Base-by-base conservation (phyloP, 2,329 filamentous ascomycete species). In the Lasiodiplodia sp. region DNA sequence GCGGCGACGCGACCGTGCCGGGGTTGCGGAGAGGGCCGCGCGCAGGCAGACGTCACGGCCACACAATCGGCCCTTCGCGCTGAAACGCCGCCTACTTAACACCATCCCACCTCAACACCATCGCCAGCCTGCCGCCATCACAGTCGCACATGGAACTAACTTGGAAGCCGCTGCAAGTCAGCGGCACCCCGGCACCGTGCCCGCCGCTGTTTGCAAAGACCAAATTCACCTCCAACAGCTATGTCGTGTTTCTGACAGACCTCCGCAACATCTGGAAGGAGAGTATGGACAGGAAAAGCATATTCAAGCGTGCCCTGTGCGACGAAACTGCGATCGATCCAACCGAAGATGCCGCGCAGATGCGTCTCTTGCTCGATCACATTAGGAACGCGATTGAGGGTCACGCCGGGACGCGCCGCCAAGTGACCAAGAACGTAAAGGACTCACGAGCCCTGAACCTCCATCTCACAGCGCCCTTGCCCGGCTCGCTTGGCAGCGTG, bases 191-290 rank as follows among this genome's bases (percentile, higher is more conserved):
- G 16, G 2, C n/a, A 49, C 12, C 40, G 21, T 51, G 89, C 6
- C 91, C 91, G 12, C 82, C 85, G 47, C 83, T 94, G 8, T 82
- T 94, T 40, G 83, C 91, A 53, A 91, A 91, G 70, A 82, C 86
- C 23, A 75, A 78, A 34, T 88, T 91, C 73, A 81, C 81, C 5
- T 64, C 81, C 18, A 79, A 84, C 57, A 85, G 87, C 12, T 94
- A 94, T 80, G 84, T 81, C 2, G 77, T 94, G 34, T 84, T 87
- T 69, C 76, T 95, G 49, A 93, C 91, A 2, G 92, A 95, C 75
- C 83, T 94, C 69, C 89, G 86, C 75, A 86, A 89, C 71, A 82
- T 94, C n/a, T 96, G 92, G 92, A 80, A 82, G 31, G 92, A 94
- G 78, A 83, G 78, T 10, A 80, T 94, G 25, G 85, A 88, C 68